Evolutionary conservation across 306 rosid species (phyloP), one percentile per base, ranked within the genome.

Genomic region (Mimosa pudica): DNA sequence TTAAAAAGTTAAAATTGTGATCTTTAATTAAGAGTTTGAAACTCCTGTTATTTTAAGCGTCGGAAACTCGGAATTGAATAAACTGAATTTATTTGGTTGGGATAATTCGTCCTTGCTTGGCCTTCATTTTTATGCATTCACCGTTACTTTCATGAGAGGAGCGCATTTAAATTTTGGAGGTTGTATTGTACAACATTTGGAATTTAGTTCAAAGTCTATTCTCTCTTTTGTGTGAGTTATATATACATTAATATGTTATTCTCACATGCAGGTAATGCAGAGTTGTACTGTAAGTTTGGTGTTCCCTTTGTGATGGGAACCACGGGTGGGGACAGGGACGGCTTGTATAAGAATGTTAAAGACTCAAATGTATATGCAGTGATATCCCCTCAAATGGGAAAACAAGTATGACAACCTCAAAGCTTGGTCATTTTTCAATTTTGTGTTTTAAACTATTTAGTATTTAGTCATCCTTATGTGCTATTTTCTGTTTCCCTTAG

Each of bases 241-340:
- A 10, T 42, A 57, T 9, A 45, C 36, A 33, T 17, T 30, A n/a
- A 13, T 36, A 8, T 52, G 51, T 83, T 42, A 68, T 58, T 62
- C 45, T 81, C 51, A 14, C 79, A 35, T 87, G 77, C 82, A 93
- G 99, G 76, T 80, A 95, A 95, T 82, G 97, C 96, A 77, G 96
- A 86, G 81, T 88, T 93, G 30, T 95, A 93, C 80, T 70, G 91
- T 86, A 90, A 85, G 79, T 87, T 93, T 47, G 97, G 98, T 55
- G 97, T 93, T 57, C 98, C 97, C 73, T 93, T 93, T 61, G 99
- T 95, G 89, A 95, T 95, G 91, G 97, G 98, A 74, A 95, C 98
- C 71, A 95, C 99, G 3, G 97, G 99, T 42, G 97, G 97, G 54
- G 97, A 95, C 76, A 90, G 98, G 79, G 93, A 88, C 55, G 81